Percentiles rank a stretch among this genome's conserved stretches.
Evolutionary conservation across 495 filamentous ascomycete species (phyloP).

Genomic region (Aspergillus wentii): DNA sequence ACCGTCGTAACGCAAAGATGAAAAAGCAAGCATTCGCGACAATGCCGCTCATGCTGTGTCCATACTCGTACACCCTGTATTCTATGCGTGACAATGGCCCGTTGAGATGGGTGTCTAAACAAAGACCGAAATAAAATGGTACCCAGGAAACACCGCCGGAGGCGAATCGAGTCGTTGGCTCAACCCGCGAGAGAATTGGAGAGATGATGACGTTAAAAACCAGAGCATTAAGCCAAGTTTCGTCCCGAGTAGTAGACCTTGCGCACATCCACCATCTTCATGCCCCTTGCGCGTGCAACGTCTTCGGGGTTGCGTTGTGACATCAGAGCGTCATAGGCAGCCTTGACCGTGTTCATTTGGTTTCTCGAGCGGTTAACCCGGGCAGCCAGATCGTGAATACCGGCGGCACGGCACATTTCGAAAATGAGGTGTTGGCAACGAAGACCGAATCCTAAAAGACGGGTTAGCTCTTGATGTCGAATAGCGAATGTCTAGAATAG

Average conservation of each 20-base stretch:
- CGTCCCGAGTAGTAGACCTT: conserved; percentile 95
- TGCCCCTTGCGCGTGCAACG: conserved; percentile 78
- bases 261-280: conserved; percentile 91
- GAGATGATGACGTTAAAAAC: no score
- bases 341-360: conserved; percentile 95
- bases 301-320: conserved; percentile 83
- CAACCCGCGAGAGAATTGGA: no score
- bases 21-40: conserved; percentile 10
- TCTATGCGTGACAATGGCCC: conserved; percentile 16
- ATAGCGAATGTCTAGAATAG: no score
- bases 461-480: conserved; percentile 3
- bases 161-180: no score
- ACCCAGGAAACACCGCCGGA: no score
- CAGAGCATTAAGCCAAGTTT: no score
- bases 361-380: conserved; percentile 75
- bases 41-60: conserved; percentile 16
- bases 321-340: conserved; percentile 73
- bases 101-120: no score
- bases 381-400: conserved; percentile 81
- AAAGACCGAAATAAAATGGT: neutral
- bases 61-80: conserved; percentile 24
- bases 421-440: conserved; percentile 87
- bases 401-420: conserved; percentile 79
- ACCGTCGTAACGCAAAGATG: conserved; percentile 20
- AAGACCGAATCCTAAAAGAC: conserved; percentile 73